Percentiles rank a stretch among this genome's conserved stretches.
These are phyloP conservation scores for Warburgia ugandensis DNA, from an alignment of 164 flowering plant genomes.

Conservation along the genomic window DNA sequence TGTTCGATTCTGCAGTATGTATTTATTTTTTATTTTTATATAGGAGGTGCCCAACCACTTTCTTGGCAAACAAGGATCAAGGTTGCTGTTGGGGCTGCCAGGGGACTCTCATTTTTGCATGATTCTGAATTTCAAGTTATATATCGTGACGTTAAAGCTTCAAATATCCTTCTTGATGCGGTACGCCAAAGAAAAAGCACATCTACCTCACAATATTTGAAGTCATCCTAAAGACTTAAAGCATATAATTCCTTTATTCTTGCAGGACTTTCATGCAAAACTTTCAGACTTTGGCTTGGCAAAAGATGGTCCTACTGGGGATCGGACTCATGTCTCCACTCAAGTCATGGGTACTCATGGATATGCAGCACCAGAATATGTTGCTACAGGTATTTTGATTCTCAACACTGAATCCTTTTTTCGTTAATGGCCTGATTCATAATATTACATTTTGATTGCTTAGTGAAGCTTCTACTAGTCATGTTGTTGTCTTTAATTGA, in stretches of 20 bases:
- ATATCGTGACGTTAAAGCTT: slow-evolving; percentile 81
- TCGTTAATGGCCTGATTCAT: no score
- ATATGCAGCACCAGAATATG: slow-evolving; percentile 93
- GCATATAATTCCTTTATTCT: slow-evolving; percentile 7
- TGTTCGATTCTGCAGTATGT: no score
- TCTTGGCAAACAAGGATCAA: slow-evolving; percentile 77
- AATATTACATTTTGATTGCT: no score
- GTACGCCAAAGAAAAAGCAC: slow-evolving; percentile 29
- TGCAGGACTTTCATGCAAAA: slow-evolving; percentile 79
- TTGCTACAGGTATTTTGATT: slow-evolving; percentile 94
- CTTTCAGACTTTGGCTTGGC: slow-evolving; percentile 96
- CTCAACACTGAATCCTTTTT: no score
- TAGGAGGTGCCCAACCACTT: slow-evolving; percentile 83
- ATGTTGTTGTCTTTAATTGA: background rate
- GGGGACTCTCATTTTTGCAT: slow-evolving; percentile 79
- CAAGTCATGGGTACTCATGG: slow-evolving; percentile 94
- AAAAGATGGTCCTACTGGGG: slow-evolving; percentile 92
- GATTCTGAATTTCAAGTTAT: slow-evolving; percentile 72
- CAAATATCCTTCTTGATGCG: slow-evolving; percentile 78
- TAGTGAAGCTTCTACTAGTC: no score
- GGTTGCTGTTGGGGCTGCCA: slow-evolving; percentile 83
- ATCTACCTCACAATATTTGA: background rate
- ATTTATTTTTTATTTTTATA: no score
- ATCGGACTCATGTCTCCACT: slow-evolving; percentile 81
- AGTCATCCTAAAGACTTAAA: no score